Evolutionary conservation across 805 yeast genomes (phyloP).

Genomic region (Ogataea populi-albae): DNA sequence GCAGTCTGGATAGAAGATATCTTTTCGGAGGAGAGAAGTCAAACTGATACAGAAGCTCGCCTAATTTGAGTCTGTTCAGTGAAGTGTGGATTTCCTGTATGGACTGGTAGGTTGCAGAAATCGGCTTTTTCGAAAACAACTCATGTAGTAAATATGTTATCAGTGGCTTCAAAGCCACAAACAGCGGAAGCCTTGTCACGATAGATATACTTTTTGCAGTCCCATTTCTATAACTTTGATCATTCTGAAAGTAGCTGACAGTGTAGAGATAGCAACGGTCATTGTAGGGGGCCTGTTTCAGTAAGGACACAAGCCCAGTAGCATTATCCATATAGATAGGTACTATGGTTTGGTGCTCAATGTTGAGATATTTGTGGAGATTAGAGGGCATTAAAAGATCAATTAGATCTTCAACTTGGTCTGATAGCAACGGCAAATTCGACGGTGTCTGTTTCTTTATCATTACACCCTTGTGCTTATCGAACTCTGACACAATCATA

Average conservation of each 20-base stretch:
- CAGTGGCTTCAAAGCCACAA: conserved; percentile 49
- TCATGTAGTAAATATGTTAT: conserved; percentile 44
- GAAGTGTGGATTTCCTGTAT: conserved; percentile 15
- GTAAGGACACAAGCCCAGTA: conserved; percentile 18
- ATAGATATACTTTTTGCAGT: conserved; percentile 46
- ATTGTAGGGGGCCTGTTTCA: conserved; percentile 9
- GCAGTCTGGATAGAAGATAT: conserved; percentile 23
- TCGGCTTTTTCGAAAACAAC: conserved; percentile 27
- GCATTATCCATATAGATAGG: conserved; percentile 39
- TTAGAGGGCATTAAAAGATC: conserved; percentile 29
- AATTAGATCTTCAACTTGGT: conserved; percentile 39
- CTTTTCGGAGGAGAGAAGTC: conserved; percentile 15
- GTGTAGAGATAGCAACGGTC: conserved; percentile 28
- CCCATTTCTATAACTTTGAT: conserved; percentile 37
- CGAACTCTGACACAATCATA: conserved; percentile 69
- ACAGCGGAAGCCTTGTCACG: conserved; percentile 41
- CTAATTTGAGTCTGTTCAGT: conserved; percentile 22
- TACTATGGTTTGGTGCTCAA: conserved; percentile 58
- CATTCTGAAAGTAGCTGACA: conserved; percentile 29
- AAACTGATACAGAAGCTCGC: conserved; percentile 27
- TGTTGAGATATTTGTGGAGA: conserved; percentile 43
- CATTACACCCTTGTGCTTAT: conserved; percentile 69
- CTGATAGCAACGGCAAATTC: conserved; percentile 59
- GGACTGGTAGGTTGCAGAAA: conserved; percentile 3
- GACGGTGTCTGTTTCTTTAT: conserved; percentile 59